Base-by-base conservation (phyloP, 352 stramenopile genomes). In the Pythium guiyangense region DNA sequence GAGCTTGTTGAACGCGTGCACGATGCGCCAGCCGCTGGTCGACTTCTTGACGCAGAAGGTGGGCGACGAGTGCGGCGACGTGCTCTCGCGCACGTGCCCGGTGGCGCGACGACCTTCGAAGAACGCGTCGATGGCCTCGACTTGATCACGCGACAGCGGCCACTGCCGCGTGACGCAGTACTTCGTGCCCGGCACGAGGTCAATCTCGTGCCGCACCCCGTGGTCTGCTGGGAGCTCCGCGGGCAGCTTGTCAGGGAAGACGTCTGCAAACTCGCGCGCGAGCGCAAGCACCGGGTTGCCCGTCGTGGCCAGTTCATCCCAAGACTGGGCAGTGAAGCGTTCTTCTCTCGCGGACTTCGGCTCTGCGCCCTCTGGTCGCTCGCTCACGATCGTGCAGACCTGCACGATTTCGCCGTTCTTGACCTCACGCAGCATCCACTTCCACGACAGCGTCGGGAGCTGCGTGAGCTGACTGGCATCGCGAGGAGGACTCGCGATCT, bases 1-100 rank as follows among this genome's bases (percentile, higher is more conserved):
- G 2, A 74, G 52, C 47, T 69, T 76, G 52, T 74, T 74, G 49
- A 61, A 72, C 1, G 59, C 62, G 39, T 76, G 67, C n/a, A 79
- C 59, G 45, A 75, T 71, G 6, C 54, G 43, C 57, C 67, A 75
- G 1, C 31, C 35, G 0, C 57, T 47, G 1, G 29, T 72, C 1
- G 66, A 37, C 48, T 71, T 73, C 47, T 67, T 61, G 0, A 75
- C 35, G 18, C 67, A 76, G 43, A 73, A 70, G 0, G 57, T 76
- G 0, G 49, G 57, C 17, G 43, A 66, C 1, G 48, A 62, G 40
- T 71, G 61, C 1, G 61, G 63, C 0, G 64, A 74, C n/a, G 42
- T 62, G 0, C 34, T 59, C 26, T 67, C 64, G 0, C 54, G 64
- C 9, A 72, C 62, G 20, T 61, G 22, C 4, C 65, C 60, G 3